Evolutionary conservation across 805 yeast species (phyloP).

Genomic region (Zygosaccharomyces kombuchaensis): DNA sequence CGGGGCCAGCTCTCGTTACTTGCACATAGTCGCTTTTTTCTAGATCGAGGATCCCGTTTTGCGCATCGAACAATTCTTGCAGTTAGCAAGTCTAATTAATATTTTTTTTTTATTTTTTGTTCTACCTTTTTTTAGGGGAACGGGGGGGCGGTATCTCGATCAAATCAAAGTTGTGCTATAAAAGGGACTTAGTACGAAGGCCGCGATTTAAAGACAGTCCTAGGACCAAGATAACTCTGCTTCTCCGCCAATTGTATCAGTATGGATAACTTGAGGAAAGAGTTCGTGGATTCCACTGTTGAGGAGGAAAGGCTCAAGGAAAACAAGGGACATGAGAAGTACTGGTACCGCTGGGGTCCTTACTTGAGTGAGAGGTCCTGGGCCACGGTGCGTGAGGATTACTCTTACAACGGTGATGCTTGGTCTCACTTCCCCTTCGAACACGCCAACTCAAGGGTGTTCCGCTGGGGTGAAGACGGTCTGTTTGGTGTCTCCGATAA

Average conservation of each 20-base stretch:
- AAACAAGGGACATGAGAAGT: conserved; percentile 38
- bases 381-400: conserved; percentile 85
- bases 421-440: conserved; percentile 88
- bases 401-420: conserved; percentile 80
- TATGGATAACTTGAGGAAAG: conserved; percentile 21
- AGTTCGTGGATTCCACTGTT: conserved; percentile 26
- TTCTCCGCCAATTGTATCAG: not conserved
- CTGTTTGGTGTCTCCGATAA: conserved; percentile 85
- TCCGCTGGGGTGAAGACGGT: conserved; percentile 96
- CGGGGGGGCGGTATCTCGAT: not conserved
- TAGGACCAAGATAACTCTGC: too few relatives aligned
- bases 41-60: not conserved
- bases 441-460: conserved; percentile 72
- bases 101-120: not conserved
- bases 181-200: not conserved
- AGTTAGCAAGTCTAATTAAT: not conserved
- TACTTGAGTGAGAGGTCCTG: conserved; percentile 84
- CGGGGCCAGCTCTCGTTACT: too few relatives aligned
- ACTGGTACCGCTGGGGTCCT: conserved; percentile 91
- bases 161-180: not conserved
- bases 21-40: too few relatives aligned
- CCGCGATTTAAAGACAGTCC: too few relatives aligned
- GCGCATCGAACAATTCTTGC: not conserved
- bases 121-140: not conserved
- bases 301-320: conserved; percentile 38